A percentile compares a stretch with the other conserved stretches of the same genome.
Conservation (phyloP, 148 eudicot species). For the Chenopodium quinoa region DNA sequence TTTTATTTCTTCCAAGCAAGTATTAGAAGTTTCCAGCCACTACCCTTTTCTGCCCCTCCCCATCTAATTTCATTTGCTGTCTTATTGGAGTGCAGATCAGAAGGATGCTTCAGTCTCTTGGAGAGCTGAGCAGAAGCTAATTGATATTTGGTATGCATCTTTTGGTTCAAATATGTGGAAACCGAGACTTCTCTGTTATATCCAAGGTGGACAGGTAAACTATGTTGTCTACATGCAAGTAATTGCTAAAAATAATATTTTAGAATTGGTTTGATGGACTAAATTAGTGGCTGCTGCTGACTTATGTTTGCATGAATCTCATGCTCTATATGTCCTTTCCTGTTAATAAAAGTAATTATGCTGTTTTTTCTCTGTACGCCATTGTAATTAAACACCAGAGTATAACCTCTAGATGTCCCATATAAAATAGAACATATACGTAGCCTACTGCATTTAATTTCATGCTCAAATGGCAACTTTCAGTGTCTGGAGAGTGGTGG, state of each 20-base stretch:
- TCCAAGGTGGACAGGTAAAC: slow-evolving; percentile 91
- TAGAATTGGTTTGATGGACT: background rate
- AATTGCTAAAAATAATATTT: background rate
- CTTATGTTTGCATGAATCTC: background rate
- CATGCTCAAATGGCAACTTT: background rate
- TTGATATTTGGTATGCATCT: slow-evolving; percentile 82
- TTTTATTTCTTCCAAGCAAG: background rate
- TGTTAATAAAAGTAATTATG: background rate
- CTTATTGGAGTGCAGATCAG: slow-evolving; percentile 41
- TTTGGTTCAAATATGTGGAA: slow-evolving; percentile 89
- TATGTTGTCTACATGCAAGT: slow-evolving; percentile 7
- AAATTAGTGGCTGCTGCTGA: background rate
- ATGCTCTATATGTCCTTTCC: background rate
- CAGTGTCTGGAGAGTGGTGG: background rate
- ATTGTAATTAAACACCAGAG: background rate
- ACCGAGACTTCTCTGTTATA: slow-evolving; percentile 80
- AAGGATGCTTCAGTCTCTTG: slow-evolving; percentile 42
- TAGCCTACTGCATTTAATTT: background rate
- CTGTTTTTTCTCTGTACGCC: background rate
- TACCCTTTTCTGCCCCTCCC: background rate
- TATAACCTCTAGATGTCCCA: background rate
- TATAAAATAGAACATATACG: background rate
- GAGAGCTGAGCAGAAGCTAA: slow-evolving; percentile 61
- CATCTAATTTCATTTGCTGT: background rate
- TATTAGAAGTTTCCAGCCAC: background rate